phyloP scores from a whole-genome alignment of 2,329 filamentous ascomycete species.

The Tolypocladium ovalisporum region DNA sequence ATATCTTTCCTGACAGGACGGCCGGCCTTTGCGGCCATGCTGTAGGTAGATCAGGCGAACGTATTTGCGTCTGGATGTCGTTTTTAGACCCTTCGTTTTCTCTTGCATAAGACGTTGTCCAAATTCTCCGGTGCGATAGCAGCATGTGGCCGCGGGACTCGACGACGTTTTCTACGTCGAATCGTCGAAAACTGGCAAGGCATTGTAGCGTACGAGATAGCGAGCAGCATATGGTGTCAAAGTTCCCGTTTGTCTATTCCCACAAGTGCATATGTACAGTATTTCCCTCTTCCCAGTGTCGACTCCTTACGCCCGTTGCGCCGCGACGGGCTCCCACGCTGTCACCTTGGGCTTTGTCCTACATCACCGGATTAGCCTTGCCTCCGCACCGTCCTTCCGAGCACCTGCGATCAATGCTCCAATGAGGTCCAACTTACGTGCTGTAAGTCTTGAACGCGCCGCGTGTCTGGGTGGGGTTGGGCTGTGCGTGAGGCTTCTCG shows the following conservation, averaged over 20 bases:
- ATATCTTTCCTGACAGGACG: neutral
- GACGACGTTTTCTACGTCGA: neutral
- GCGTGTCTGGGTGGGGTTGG: slow-evolving; percentile 64
- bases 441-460: slow-evolving; percentile 87
- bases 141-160: neutral
- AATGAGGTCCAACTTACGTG: slow-evolving; percentile 56
- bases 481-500: slow-evolving; percentile 61
- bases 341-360: slow-evolving; percentile 44
- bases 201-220: neutral
- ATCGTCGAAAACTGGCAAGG: neutral
- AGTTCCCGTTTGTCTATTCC: neutral
- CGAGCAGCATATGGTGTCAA: neutral
- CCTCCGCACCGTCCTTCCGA: neutral
- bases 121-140: neutral
- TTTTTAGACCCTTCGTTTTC: neutral
- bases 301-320: slow-evolving; percentile 17
- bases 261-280: slow-evolving; percentile 19
- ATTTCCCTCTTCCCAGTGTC: neutral
- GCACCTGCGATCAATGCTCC: neutral
- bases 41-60: neutral
- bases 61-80: neutral
- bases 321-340: slow-evolving; percentile 38
- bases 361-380: neutral
- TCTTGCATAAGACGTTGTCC: neutral
- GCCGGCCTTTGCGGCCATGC: neutral